Percentiles rank a stretch among this genome's conserved stretches.
phyloP scores from a whole-genome alignment of 306 rosid genomes.

The Prunus campanulata region DNA sequence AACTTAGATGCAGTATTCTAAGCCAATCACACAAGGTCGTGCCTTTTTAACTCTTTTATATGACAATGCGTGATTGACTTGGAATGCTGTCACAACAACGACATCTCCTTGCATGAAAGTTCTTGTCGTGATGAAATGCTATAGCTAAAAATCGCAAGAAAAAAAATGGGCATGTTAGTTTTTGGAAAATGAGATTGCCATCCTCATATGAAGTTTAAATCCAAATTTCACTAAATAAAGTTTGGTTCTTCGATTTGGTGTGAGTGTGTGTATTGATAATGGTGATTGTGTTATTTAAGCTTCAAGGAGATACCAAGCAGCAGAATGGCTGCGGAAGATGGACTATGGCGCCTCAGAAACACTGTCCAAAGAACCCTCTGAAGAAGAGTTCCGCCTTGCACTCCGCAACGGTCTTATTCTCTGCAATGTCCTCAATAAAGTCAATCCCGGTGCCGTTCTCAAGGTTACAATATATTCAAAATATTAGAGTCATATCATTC shows the following conservation, averaged over 20 bases:
- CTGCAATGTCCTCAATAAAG: conserved; percentile 93
- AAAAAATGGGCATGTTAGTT: no score
- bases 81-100: no score
- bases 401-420: conserved; percentile 94
- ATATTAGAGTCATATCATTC: background rate
- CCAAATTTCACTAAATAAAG: no score
- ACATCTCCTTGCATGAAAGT: no score
- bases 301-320: conserved; percentile 80
- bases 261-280: background rate
- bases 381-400: conserved; percentile 81
- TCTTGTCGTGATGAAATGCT: background rate
- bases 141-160: background rate
- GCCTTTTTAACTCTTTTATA: no score
- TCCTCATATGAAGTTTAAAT: background rate
- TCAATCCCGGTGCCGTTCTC: conserved; percentile 88
- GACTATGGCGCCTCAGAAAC: conserved; percentile 67
- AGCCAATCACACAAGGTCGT: no score
- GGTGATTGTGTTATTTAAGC: conserved; percentile 30
- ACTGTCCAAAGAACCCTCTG: conserved; percentile 72
- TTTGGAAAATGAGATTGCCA: no score
- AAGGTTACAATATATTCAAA: conserved; percentile 38
- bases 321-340: conserved; percentile 93
- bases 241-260: background rate
- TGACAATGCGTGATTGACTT: no score
- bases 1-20: no score